phyloP scores from a whole-genome alignment of 2,329 filamentous ascomycete species.

The Cercospora sojina region DNA sequence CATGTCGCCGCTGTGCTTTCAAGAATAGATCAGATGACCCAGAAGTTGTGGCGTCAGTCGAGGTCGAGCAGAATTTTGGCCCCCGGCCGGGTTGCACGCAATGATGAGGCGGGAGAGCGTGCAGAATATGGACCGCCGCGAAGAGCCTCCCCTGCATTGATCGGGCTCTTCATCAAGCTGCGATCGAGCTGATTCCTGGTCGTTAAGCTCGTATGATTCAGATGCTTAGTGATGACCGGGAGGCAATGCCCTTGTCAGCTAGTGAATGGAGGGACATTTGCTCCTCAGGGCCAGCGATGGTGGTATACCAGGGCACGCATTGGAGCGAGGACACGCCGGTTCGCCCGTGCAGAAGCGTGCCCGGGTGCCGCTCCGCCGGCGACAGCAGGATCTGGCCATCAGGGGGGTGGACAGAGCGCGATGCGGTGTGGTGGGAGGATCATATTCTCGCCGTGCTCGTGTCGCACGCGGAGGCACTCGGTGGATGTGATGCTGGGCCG shows the following conservation, averaged over 20 bases:
- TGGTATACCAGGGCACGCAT: neutral
- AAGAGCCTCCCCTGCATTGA: neutral
- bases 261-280: neutral
- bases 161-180: neutral
- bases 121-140: neutral
- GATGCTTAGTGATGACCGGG: neutral
- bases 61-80: neutral
- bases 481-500: neutral
- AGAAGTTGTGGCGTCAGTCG: neutral
- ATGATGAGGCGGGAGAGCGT: neutral
- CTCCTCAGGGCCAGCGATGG: neutral
- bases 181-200: neutral
- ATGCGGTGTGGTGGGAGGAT: neutral
- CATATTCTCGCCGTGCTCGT: neutral
- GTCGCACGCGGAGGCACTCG: neutral
- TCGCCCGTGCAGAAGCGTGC: neutral
- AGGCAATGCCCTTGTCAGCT: neutral
- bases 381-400: neutral
- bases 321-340: neutral
- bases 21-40: neutral
- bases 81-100: neutral
- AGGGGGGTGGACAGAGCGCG: neutral
- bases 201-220: neutral
- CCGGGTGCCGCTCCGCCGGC: neutral
- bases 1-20: neutral